These are phyloP conservation scores for Rhizopus microsporus DNA, from an alignment of 371 early-diverging fungal genomes.

Conservation along the genomic window DNA sequence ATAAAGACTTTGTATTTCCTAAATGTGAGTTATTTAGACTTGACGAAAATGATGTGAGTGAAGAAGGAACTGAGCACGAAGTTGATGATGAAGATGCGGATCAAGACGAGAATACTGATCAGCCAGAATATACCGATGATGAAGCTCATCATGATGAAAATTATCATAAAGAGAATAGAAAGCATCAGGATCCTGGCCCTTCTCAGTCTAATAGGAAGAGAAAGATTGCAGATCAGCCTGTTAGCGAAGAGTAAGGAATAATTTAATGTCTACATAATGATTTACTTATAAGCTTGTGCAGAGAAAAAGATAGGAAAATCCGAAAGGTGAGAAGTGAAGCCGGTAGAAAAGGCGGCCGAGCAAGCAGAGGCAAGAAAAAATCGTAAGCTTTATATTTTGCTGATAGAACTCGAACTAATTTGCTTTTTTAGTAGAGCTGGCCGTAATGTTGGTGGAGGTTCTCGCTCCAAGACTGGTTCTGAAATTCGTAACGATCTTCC, in stretches of 20 bases:
- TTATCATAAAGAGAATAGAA: not conserved
- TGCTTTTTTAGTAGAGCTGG: not conserved
- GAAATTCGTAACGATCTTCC: too few species aligned
- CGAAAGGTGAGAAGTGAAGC: not conserved
- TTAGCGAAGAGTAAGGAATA: not conserved
- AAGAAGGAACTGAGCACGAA: not conserved
- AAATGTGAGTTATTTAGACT: too few species aligned
- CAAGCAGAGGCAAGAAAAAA: not conserved
- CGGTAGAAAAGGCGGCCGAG: not conserved
- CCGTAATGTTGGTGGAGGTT: not conserved
- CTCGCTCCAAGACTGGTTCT: too few species aligned
- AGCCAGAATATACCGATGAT: not conserved
- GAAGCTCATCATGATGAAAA: not conserved
- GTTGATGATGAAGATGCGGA: not conserved
- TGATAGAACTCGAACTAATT: not conserved
- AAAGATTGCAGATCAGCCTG: not conserved
- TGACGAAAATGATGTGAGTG: not conserved
- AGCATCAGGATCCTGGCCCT: too few species aligned
- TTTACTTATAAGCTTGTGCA: too few species aligned
- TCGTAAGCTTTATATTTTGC: not conserved
- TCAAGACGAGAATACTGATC: constrained; percentile 2
- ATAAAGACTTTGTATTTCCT: not conserved
- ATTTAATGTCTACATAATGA: not conserved
- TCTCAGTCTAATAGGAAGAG: not conserved
- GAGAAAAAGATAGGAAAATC: not conserved